phyloP scores from a whole-genome alignment of 2,329 filamentous ascomycete species.

The Epichloe sibirici region DNA sequence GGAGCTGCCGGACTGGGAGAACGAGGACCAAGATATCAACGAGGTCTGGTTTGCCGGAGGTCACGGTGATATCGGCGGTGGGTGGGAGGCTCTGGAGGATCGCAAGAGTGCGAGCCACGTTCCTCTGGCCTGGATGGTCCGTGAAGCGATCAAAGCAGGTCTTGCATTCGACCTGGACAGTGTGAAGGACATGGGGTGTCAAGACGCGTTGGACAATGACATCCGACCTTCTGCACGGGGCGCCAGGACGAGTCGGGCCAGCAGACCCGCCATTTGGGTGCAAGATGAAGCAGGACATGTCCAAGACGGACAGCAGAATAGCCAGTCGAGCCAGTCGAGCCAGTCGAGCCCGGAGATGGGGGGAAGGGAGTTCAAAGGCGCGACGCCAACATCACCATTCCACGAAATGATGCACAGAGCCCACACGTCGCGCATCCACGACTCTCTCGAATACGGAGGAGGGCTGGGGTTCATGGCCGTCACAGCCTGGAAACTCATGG shows the following conservation, averaged over 20 bases:
- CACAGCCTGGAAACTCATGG: slow-evolving; percentile 64
- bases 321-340: slow-evolving; percentile 7
- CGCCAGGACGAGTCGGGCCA: slow-evolving; percentile 2
- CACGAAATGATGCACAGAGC: slow-evolving; percentile 46
- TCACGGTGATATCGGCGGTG: slow-evolving; percentile 69
- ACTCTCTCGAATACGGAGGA: slow-evolving; percentile 53
- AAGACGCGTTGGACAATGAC: slow-evolving; percentile 7
- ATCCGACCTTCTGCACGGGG: slow-evolving; percentile 2
- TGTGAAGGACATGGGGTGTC: slow-evolving; percentile 52
- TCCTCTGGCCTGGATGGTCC: slow-evolving; percentile 59
- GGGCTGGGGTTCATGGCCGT: slow-evolving; percentile 46
- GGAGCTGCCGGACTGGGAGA: slow-evolving; percentile 27
- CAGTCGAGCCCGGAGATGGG: slow-evolving; percentile 12
- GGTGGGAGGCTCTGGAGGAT: slow-evolving; percentile 48
- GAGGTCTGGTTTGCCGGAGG: slow-evolving; percentile 74
- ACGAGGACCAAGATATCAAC: slow-evolving; percentile 57
- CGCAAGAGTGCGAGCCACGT: slow-evolving; percentile 56
- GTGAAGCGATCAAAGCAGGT: slow-evolving; percentile 47
- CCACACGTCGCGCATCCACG: slow-evolving; percentile 48
- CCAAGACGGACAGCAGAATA: slow-evolving; percentile 9
- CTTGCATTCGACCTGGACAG: slow-evolving; percentile 59
- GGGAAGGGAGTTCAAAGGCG: slow-evolving; percentile 9
- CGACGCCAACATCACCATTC: slow-evolving; percentile 28
- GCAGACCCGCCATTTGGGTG: slow-evolving; percentile 15
- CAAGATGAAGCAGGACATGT: slow-evolving; percentile 9